phyloP scores from a whole-genome alignment of 345 rosid species.

The Citrus unshiu region DNA sequence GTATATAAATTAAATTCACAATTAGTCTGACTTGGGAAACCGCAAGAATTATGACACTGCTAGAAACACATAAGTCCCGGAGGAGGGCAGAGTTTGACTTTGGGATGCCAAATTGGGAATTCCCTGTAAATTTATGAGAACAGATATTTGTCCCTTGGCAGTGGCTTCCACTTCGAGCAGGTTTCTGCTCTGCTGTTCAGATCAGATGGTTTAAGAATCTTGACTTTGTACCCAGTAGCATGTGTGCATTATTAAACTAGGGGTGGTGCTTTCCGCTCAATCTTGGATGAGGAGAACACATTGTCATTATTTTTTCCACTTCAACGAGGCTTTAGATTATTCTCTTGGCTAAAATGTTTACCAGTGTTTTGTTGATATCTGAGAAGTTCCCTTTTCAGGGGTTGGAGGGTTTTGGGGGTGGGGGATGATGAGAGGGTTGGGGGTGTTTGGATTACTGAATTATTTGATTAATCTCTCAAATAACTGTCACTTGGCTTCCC shows the following conservation, averaged over 20 bases:
- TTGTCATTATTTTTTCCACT: not conserved
- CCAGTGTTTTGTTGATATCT: not conserved
- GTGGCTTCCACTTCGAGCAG: not conserved
- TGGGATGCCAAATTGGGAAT: not conserved
- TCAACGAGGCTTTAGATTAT: not conserved
- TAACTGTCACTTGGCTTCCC: not conserved
- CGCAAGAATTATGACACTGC: not conserved
- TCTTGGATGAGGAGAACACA: not conserved
- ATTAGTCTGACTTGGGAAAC: not conserved
- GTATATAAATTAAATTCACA: not conserved
- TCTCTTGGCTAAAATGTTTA: not conserved
- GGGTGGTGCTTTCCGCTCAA: not conserved
- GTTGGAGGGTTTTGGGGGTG: not conserved
- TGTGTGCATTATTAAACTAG: not conserved
- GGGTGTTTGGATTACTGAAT: not conserved
- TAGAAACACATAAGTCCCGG: not conserved
- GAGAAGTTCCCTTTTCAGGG: not conserved
- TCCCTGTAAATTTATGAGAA: not conserved
- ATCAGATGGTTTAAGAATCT: not conserved
- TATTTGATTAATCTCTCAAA: not conserved
- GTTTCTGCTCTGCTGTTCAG: not conserved
- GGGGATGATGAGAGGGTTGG: too few relatives aligned
- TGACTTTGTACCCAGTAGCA: not conserved
- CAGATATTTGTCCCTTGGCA: not conserved
- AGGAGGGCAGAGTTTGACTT: not conserved